Evolutionary conservation across 2,329 filamentous ascomycete genomes (phyloP).

Genomic region (Annulohypoxylon truncatum): DNA sequence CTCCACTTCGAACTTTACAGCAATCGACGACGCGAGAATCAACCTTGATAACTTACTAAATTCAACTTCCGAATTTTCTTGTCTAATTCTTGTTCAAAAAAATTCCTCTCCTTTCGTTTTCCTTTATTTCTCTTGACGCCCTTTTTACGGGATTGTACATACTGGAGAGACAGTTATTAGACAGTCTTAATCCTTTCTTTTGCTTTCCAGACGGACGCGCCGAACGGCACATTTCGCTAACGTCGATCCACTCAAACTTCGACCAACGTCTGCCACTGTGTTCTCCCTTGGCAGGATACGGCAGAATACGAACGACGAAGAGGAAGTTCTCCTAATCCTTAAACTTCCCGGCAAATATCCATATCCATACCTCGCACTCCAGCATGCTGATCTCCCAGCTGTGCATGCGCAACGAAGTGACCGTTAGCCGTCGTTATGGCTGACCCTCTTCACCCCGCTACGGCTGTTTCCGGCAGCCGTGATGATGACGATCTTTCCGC

Average conservation of each 20-base stretch:
- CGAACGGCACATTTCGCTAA: constrained; percentile 21
- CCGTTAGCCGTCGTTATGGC: constrained; percentile 33
- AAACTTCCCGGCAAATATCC: constrained; percentile 19
- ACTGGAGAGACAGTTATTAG: constrained; percentile 7
- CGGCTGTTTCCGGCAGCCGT: constrained; percentile 23
- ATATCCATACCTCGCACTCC: constrained; percentile 11
- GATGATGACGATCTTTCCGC: constrained; percentile 26
- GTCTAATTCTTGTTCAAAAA: not conserved
- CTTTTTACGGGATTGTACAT: not conserved
- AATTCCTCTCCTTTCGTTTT: not conserved
- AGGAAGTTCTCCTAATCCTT: constrained; percentile 11
- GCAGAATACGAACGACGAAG: not conserved
- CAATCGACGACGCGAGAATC: constrained; percentile 18
- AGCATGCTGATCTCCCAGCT: constrained; percentile 41
- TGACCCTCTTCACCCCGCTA: constrained; percentile 27
- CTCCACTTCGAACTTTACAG: constrained; percentile 5
- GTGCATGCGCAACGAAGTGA: constrained; percentile 34
- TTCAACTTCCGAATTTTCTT: constrained; percentile 18
- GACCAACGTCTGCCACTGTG: not conserved
- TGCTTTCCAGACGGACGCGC: constrained; percentile 20
- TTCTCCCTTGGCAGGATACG: constrained; percentile 6
- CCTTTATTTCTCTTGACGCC: not conserved
- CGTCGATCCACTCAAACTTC: constrained; percentile 16
- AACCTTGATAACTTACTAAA: constrained; percentile 14
- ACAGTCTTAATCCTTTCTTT: constrained; percentile 18